Evolutionary conservation across 257 asterid species (phyloP).

Genomic region (Striga asiatica): DNA sequence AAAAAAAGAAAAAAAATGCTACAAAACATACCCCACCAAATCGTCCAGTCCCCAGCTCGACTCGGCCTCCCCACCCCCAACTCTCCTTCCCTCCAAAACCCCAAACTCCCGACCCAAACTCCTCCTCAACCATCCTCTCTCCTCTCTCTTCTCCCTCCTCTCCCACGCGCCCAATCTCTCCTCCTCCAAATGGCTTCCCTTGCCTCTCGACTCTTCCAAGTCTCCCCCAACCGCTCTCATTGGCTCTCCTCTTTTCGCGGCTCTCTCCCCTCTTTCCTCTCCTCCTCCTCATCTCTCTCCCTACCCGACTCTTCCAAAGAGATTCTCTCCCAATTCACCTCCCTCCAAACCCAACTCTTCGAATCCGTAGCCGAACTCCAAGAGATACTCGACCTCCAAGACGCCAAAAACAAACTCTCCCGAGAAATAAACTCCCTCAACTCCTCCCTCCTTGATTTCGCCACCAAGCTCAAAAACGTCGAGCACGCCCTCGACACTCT

Average conservation of each 20-base stretch:
- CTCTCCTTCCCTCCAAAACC: conserved; percentile 70
- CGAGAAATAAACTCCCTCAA: conserved; percentile 61
- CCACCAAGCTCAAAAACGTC: conserved; percentile 66
- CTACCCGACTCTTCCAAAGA: conserved; percentile 66
- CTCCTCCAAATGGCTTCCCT: conserved; percentile 82
- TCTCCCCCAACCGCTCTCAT: conserved; percentile 64
- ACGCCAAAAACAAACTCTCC: conserved; percentile 53
- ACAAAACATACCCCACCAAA: conserved; percentile 66
- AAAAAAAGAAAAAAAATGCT: too few relatives aligned
- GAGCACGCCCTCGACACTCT: conserved; percentile 69
- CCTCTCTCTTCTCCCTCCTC: conserved; percentile 88
- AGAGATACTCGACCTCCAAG: conserved; percentile 89
- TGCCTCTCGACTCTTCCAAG: conserved; percentile 71
- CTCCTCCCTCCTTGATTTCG: conserved; percentile 49
- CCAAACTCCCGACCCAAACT: conserved; percentile 49
- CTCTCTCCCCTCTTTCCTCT: conserved; percentile 58
- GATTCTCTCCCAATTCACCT: conserved; percentile 40
- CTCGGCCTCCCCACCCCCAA: conserved; percentile 83
- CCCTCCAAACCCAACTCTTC: conserved; percentile 66
- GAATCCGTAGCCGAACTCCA: conserved; percentile 89
- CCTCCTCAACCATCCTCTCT: conserved; percentile 60
- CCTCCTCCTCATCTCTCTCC: conserved; percentile 36
- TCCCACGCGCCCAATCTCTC: conserved; percentile 78
- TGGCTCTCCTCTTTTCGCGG: conserved; percentile 79
- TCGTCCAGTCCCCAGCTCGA: conserved; percentile 85